Conservation (phyloP, 2,329 filamentous ascomycete species). For the Xylaria sp. region DNA sequence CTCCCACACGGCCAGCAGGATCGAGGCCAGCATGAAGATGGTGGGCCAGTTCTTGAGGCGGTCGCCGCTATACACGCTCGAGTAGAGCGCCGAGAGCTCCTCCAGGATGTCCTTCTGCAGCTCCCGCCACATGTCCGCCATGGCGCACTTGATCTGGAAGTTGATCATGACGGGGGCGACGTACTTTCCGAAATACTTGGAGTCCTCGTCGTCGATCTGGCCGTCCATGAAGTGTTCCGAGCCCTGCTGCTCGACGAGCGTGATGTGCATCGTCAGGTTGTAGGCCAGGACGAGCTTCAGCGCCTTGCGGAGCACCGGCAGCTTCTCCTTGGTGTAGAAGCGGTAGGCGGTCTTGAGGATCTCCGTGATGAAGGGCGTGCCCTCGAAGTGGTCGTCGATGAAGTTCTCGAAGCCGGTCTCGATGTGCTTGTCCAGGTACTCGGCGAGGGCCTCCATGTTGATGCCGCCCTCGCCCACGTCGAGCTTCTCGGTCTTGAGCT, state of each 20-base stretch:
- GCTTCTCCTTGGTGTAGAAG: slow-evolving; percentile 86
- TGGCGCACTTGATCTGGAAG: slow-evolving; percentile 97
- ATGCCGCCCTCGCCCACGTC: slow-evolving; percentile 90
- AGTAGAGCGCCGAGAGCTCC: slow-evolving; percentile 89
- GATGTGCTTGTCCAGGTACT: slow-evolving; percentile 94
- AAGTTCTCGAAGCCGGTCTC: slow-evolving; percentile 91
- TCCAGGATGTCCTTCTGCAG: slow-evolving; percentile 94
- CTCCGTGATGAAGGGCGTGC: slow-evolving; percentile 91
- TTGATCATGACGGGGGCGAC: slow-evolving; percentile 98
- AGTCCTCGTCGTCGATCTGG: slow-evolving; percentile 82
- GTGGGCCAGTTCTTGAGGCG: slow-evolving; percentile 99
- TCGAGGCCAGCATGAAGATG: slow-evolving; percentile 95
- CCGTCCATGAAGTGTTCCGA: slow-evolving; percentile 78
- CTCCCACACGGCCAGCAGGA: slow-evolving; percentile 93
- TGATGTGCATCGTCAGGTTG: slow-evolving; percentile 92
- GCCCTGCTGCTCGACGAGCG: slow-evolving; percentile 87
- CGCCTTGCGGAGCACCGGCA: slow-evolving; percentile 90
- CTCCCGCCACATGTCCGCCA: slow-evolving; percentile 98
- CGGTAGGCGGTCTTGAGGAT: slow-evolving; percentile 95
- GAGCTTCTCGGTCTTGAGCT: slow-evolving; percentile 83
- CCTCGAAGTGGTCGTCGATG: slow-evolving; percentile 94
- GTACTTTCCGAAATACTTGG: slow-evolving; percentile 86
- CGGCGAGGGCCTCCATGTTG: slow-evolving; percentile 76
- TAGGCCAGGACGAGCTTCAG: slow-evolving; percentile 94
- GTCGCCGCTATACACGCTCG: slow-evolving; percentile 96